Evolutionary conservation across 306 rosid genomes (phyloP).

Genomic region (Medicago arabica): DNA sequence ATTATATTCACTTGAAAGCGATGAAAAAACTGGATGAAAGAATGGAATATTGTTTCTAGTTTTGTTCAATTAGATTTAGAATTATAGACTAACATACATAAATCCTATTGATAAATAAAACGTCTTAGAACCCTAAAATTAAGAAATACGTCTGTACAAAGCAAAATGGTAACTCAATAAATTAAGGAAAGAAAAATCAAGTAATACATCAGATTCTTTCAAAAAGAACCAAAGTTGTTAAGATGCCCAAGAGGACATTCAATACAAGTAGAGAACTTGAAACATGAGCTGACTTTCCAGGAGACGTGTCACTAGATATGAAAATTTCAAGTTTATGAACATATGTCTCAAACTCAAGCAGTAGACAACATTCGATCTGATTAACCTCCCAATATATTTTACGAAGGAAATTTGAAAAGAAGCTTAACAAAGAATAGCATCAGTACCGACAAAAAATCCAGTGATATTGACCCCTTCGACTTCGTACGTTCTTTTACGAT

Average conservation of each 20-base stretch:
- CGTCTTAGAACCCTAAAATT: not conserved
- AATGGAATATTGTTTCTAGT: not conserved
- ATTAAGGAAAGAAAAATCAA: not conserved
- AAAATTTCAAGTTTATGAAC: too few relatives aligned
- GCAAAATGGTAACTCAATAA: not conserved
- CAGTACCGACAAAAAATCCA: conserved; percentile 80
- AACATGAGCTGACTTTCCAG: not conserved
- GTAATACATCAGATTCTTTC: not conserved
- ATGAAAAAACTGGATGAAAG: not conserved
- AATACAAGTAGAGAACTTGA: conserved; percentile 3
- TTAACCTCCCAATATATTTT: too few relatives aligned
- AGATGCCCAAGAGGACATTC: conserved; percentile 18
- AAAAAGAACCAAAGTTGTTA: conserved; percentile 1
- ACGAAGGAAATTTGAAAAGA: not conserved
- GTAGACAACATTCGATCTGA: too few relatives aligned
- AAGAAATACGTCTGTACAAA: not conserved
- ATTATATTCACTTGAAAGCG: not conserved
- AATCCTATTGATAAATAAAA: not conserved
- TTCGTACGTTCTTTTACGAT: conserved; percentile 83
- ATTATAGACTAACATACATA: not conserved
- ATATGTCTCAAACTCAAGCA: too few relatives aligned
- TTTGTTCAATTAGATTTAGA: not conserved
- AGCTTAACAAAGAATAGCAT: conserved; percentile 25
- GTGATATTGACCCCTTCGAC: conserved; percentile 68
- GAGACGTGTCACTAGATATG: not conserved